phyloP scores from a whole-genome alignment of 768 basidiomycete species.

The Trametes cingulata region DNA sequence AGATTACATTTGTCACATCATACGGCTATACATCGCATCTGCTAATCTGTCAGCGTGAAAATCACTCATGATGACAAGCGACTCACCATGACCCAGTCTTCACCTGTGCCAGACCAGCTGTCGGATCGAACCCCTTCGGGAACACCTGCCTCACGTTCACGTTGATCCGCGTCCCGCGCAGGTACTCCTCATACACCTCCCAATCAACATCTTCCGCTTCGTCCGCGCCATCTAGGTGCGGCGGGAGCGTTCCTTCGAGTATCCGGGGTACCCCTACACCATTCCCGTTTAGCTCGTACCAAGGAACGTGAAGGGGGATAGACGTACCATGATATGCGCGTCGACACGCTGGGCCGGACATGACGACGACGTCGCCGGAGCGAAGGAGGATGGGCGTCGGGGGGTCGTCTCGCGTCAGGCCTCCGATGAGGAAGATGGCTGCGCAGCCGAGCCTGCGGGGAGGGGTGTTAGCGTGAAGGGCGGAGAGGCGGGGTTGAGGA shows the following conservation, averaged over 20 bases:
- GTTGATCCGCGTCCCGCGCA: constrained; percentile 77
- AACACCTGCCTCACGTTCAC: constrained; percentile 91
- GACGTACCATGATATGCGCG: constrained; percentile 89
- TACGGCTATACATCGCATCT: too few species aligned
- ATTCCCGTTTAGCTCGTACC: background rate
- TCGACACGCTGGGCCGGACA: constrained; percentile 86
- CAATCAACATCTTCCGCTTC: constrained; percentile 45
- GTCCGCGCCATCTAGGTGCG: constrained; percentile 41
- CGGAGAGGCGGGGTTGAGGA: background rate
- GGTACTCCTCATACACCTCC: constrained; percentile 62
- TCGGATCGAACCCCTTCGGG: constrained; percentile 61
- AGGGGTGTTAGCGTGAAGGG: background rate
- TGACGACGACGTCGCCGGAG: constrained; percentile 89
- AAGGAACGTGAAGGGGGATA: too few species aligned
- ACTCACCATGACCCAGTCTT: too few species aligned
- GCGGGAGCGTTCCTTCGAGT: constrained; percentile 76
- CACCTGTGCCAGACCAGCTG: background rate
- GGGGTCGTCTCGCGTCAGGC: constrained; percentile 69
- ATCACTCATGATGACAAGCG: too few species aligned
- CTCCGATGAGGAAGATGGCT: constrained; percentile 88
- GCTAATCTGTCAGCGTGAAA: too few species aligned
- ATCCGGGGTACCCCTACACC: constrained; percentile 80
- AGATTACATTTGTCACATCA: too few species aligned
- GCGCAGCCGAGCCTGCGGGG: constrained; percentile 79
- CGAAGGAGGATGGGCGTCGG: constrained; percentile 85